These are phyloP conservation scores for Aspergillus floridensis DNA, from an alignment of 2,329 filamentous ascomycete species.

Conservation along the genomic window DNA sequence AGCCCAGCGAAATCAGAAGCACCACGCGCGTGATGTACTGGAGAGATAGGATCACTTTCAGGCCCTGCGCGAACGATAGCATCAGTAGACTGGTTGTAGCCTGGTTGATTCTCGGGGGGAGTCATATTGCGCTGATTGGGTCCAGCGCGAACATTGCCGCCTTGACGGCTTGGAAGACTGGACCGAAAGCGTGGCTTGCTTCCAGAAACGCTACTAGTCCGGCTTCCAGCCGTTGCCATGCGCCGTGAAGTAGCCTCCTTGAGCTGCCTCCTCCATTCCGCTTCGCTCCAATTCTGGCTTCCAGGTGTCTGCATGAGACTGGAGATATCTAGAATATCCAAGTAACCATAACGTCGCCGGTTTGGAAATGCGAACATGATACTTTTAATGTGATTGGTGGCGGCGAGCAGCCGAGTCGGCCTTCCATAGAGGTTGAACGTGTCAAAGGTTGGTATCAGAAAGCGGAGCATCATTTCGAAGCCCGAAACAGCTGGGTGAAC, in stretches of 20 bases:
- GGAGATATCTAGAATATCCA: slow-evolving; percentile 84
- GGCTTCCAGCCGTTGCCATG: slow-evolving; percentile 38
- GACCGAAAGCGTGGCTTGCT: slow-evolving; percentile 47
- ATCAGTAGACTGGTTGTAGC: slow-evolving; percentile 38
- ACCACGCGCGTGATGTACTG: slow-evolving; percentile 29
- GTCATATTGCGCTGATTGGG: slow-evolving; percentile 21
- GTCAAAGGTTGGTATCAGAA: slow-evolving; percentile 91
- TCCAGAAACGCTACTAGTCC: slow-evolving; percentile 56
- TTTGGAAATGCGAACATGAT: slow-evolving; percentile 98
- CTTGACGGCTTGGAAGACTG: slow-evolving; percentile 36
- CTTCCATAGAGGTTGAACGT: slow-evolving; percentile 89
- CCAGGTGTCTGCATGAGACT: slow-evolving; percentile 74
- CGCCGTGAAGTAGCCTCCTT: slow-evolving; percentile 75
- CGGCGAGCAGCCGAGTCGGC: slow-evolving; percentile 80
- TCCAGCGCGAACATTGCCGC: slow-evolving; percentile 36
- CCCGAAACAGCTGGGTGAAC: slow-evolving; percentile 85
- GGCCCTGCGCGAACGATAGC: slow-evolving; percentile 32
- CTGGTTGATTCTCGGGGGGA: slow-evolving; percentile 20
- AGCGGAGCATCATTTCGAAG: slow-evolving; percentile 92
- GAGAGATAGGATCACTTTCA: slow-evolving; percentile 20
- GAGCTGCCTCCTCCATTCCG: slow-evolving; percentile 83
- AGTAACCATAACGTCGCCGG: slow-evolving; percentile 80
- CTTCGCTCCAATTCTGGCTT: slow-evolving; percentile 74
- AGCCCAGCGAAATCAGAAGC: slow-evolving; percentile 34
- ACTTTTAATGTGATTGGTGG: slow-evolving; percentile 79